phyloP scores from a whole-genome alignment of 768 basidiomycete species.

The Cystofilobasidium ferigula region DNA sequence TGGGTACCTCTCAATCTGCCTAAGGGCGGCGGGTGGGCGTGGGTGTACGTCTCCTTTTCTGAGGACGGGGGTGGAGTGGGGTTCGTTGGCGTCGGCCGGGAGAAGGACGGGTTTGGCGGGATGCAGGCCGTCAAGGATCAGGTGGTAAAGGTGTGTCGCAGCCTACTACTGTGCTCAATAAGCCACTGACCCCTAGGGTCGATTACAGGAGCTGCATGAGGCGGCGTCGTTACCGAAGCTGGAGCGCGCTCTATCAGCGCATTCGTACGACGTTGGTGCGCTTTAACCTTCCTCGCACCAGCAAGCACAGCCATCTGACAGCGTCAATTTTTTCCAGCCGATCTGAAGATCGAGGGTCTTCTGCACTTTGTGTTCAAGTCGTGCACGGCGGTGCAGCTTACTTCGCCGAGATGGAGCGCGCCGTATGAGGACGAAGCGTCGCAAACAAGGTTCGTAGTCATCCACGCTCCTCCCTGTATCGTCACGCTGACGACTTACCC shows the following conservation, averaged over 20 bases:
- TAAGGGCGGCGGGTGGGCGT: constrained; percentile 74
- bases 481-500: not conserved
- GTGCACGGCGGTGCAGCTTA: constrained; percentile 75
- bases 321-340: constrained; percentile 43
- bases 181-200: not conserved
- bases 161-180: not conserved
- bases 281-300: not conserved
- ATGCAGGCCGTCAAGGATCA: constrained; percentile 64
- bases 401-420: constrained; percentile 71
- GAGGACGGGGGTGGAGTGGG: constrained; percentile 43
- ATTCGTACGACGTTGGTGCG: constrained; percentile 34
- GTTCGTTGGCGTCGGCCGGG: constrained; percentile 68
- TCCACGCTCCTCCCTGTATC: constrained; percentile 17
- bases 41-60: constrained; percentile 52
- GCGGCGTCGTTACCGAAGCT: not conserved
- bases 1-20: constrained; percentile 96
- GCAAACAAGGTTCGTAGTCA: constrained; percentile 47
- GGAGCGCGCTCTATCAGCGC: constrained; percentile 40
- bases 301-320: too few relatives aligned
- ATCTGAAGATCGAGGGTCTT: constrained; percentile 75
- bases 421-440: constrained; percentile 56
- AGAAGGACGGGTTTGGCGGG: constrained; percentile 67
- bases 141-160: constrained; percentile 47
- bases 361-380: constrained; percentile 95
- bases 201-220: not conserved